These are phyloP conservation scores for Phaseolus lunatus DNA, from an alignment of 306 rosid species.

Conservation along the genomic window DNA sequence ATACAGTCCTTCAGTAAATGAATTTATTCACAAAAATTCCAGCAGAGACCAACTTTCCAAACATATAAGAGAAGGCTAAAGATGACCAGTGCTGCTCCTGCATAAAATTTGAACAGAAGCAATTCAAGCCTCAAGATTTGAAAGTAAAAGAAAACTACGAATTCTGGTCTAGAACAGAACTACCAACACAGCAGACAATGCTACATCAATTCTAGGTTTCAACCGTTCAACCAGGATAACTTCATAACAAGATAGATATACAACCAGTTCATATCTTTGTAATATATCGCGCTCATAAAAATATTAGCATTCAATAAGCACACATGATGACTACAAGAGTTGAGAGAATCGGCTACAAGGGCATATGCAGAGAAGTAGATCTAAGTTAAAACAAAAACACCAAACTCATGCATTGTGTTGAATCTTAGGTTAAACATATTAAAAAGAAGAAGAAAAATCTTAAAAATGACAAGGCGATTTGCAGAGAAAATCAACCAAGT, in stretches of 20 bases:
- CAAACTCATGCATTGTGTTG: constrained; percentile 28
- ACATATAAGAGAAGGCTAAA: constrained; percentile 27
- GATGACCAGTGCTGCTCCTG: constrained; percentile 41
- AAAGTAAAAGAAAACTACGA: constrained; percentile 9
- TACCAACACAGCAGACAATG: not conserved
- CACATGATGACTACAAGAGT: constrained; percentile 7
- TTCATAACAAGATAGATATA: not conserved
- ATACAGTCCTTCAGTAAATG: constrained; percentile 41
- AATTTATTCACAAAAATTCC: constrained; percentile 37
- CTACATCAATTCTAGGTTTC: not conserved
- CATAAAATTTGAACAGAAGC: constrained; percentile 46
- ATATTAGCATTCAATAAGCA: not conserved
- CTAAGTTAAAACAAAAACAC: not conserved
- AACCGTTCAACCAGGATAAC: constrained; percentile 26
- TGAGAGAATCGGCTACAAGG: not conserved
- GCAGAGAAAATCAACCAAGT: constrained; percentile 30
- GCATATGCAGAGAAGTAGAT: constrained; percentile 28
- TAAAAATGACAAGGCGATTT: not conserved
- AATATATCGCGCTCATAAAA: not conserved
- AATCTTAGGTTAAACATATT: not conserved
- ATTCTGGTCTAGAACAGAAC: constrained; percentile 2
- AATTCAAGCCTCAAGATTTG: constrained; percentile 42
- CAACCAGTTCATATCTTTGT: constrained; percentile 9
- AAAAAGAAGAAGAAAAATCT: not conserved
- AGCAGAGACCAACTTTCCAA: constrained; percentile 38